Percentiles rank a stretch among this genome's conserved stretches.
Conservation (phyloP, 2,329 filamentous ascomycete species). For the Sphaerulina populicola region DNA sequence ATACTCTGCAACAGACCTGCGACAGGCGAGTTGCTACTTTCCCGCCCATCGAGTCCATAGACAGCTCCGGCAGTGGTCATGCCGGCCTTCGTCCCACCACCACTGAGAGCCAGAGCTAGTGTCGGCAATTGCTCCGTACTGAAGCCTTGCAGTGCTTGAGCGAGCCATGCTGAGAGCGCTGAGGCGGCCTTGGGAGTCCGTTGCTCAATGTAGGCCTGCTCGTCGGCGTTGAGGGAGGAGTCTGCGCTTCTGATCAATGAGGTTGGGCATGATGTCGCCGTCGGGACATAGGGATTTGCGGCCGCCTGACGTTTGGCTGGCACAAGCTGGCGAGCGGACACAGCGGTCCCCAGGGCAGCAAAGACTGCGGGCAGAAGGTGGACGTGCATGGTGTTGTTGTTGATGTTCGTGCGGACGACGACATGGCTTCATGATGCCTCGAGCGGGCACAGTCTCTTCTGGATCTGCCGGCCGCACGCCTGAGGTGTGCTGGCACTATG, state of each 20-base stretch:
- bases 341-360: background rate
- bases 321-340: background rate
- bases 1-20: slow-evolving; percentile 12
- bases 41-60: slow-evolving; percentile 12
- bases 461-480: background rate
- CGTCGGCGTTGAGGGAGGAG: slow-evolving; percentile 4
- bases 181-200: slow-evolving; percentile 3
- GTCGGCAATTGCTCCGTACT: slow-evolving; percentile 5
- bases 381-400: background rate
- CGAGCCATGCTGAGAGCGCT: slow-evolving; percentile 9
- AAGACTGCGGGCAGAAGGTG: background rate
- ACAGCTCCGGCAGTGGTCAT: slow-evolving; percentile 14
- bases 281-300: slow-evolving; percentile 6
- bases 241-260: slow-evolving; percentile 6
- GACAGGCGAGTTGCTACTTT: slow-evolving; percentile 5
- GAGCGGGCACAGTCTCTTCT: background rate
- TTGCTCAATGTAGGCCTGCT: slow-evolving; percentile 5
- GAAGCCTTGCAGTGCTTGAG: slow-evolving; percentile 1
- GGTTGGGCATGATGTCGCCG: slow-evolving; percentile 3
- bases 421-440: background rate
- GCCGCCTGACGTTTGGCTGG: slow-evolving; percentile 6
- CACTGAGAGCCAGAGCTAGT: slow-evolving; percentile 12
- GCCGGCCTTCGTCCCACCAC: slow-evolving; percentile 15
- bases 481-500: background rate
- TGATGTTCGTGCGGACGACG: background rate